Conservation (phyloP, 257 asterid species). For the Solanum chiquidenum region DNA sequence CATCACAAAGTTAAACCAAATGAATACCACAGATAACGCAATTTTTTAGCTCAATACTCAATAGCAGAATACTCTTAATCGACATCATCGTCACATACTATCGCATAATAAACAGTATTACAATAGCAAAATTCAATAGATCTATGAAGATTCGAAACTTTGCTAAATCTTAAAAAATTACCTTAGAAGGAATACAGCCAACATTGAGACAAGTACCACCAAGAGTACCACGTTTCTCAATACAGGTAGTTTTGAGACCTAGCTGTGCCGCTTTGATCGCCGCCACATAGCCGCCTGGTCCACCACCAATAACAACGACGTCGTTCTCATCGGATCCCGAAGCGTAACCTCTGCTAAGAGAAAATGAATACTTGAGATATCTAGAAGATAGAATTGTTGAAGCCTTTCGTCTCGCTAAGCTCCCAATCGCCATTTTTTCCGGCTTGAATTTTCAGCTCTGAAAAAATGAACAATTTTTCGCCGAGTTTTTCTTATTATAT, state of each 20-base stretch:
- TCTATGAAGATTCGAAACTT: not conserved
- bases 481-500: not conserved
- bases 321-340: slow-evolving; percentile 47
- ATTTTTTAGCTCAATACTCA: not conserved
- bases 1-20: not conserved
- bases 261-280: slow-evolving; percentile 98
- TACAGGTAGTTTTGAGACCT: slow-evolving; percentile 90
- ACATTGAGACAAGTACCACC: slow-evolving; percentile 98
- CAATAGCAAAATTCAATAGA: not conserved
- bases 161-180: not conserved
- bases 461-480: not conserved
- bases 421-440: not conserved
- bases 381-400: not conserved
- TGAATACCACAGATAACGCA: not conserved
- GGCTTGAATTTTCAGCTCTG: not conserved
- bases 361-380: not conserved
- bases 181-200: slow-evolving; percentile 99
- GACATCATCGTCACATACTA: not conserved
- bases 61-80: not conserved
- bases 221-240: slow-evolving; percentile 92
- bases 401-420: not conserved
- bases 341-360: slow-evolving; percentile 16
- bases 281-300: slow-evolving; percentile 96
- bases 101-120: not conserved
- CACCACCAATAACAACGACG: slow-evolving; percentile 91